Percentiles rank a stretch among this genome's conserved stretches.
Evolutionary conservation across 2,329 filamentous ascomycete species (phyloP).

Genomic region (Botrytis medusae): DNA sequence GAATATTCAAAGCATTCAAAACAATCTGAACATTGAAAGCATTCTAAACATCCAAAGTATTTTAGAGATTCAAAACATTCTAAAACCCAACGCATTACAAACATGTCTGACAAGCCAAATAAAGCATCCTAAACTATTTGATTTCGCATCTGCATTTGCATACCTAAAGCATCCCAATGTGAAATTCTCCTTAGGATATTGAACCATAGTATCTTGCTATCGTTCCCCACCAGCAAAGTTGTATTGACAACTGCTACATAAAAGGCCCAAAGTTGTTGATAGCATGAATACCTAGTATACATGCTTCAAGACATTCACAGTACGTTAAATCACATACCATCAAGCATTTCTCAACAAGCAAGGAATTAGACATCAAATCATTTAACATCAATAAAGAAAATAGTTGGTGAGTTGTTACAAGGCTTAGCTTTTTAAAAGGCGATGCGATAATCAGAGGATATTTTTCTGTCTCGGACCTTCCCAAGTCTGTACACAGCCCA

Average conservation of each 20-base stretch:
- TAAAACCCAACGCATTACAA: not conserved
- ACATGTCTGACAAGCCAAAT: not conserved
- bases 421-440: slow-evolving; percentile 26
- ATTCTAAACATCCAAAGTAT: not conserved
- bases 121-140: not conserved
- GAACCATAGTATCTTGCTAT: not conserved
- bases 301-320: not conserved
- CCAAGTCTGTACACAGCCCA: slow-evolving; percentile 34
- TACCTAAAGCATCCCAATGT: not conserved
- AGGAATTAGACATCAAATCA: slow-evolving; percentile 4
- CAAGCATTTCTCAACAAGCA: not conserved
- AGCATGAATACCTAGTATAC: not conserved
- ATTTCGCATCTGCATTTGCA: not conserved
- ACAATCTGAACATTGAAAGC: too few species aligned
- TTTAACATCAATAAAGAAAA: slow-evolving; percentile 21
- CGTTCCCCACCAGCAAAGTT: not conserved
- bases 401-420: slow-evolving; percentile 23
- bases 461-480: slow-evolving; percentile 23
- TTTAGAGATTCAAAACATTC: not conserved
- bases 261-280: not conserved
- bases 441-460: slow-evolving; percentile 32
- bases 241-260: not conserved
- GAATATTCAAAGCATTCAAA: not conserved
- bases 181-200: not conserved
- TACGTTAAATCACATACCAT: not conserved